Evolutionary conservation across 179 eudicot species (phyloP).

Genomic region (Drosera spatulata): DNA sequence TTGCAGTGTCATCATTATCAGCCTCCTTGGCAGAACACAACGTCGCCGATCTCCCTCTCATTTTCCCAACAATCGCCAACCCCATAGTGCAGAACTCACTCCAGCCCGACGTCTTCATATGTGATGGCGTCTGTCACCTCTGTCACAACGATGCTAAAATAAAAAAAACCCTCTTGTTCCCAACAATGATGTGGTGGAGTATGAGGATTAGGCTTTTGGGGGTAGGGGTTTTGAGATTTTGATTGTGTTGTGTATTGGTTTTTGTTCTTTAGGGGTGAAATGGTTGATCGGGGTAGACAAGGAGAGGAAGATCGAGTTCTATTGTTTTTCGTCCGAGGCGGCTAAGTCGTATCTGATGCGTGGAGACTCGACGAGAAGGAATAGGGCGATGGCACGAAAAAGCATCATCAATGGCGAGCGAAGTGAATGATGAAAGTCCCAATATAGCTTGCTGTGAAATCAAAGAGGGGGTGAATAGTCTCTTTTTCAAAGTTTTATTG

Average conservation of each 20-base stretch:
- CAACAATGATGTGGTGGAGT: not conserved
- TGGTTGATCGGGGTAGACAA: slow-evolving; percentile 67
- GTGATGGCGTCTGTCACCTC: slow-evolving; percentile 89
- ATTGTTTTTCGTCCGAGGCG: slow-evolving; percentile 80
- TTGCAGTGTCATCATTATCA: too few relatives aligned
- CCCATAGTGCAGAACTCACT: slow-evolving; percentile 23
- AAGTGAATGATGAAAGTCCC: too few relatives aligned
- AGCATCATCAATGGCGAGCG: too few relatives aligned
- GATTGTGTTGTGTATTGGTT: not conserved
- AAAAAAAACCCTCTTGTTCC: not conserved
- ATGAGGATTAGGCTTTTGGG: not conserved
- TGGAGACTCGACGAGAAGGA: too few relatives aligned
- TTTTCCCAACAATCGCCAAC: slow-evolving; percentile 2
- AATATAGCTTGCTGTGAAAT: too few relatives aligned
- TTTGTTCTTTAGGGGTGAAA: slow-evolving; percentile 55
- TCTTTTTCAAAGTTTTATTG: too few relatives aligned
- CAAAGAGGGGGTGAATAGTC: too few relatives aligned
- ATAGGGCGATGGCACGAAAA: too few relatives aligned
- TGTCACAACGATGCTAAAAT: slow-evolving; percentile 54
- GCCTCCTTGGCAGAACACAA: too few relatives aligned
- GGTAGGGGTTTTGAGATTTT: too few relatives aligned
- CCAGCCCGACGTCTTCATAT: slow-evolving; percentile 67
- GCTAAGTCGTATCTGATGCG: slow-evolving; percentile 94
- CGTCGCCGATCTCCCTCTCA: too few relatives aligned
- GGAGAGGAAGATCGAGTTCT: slow-evolving; percentile 69